These are phyloP conservation scores for Starmera quercuum DNA, from an alignment of 805 yeast species.

Conservation along the genomic window DNA sequence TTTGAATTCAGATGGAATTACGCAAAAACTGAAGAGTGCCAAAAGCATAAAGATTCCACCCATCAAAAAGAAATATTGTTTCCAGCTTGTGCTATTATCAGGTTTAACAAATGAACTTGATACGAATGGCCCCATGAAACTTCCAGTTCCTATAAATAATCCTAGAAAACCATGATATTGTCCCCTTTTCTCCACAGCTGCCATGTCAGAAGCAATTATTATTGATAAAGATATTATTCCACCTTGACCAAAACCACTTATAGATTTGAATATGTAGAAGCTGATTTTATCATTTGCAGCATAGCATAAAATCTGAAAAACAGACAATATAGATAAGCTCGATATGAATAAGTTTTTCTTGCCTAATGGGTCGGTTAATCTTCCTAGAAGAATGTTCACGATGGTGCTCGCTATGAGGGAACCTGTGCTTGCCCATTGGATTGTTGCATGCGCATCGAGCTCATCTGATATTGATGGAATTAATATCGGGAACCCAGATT, in stretches of 20 bases:
- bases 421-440: conserved; percentile 53
- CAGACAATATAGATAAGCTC: conserved; percentile 28
- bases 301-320: conserved; percentile 40
- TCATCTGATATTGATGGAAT: conserved; percentile 38
- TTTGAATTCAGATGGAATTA: conserved; percentile 20
- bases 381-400: conserved; percentile 43
- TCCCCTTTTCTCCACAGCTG: conserved; percentile 43
- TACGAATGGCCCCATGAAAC: conserved; percentile 32
- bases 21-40: conserved; percentile 13
- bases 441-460: conserved; percentile 34
- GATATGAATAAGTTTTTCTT: conserved; percentile 34
- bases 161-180: conserved; percentile 49
- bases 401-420: conserved; percentile 40
- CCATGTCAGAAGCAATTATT: conserved; percentile 46
- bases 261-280: conserved; percentile 41
- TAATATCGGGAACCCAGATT: conserved; percentile 37
- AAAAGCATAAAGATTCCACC: conserved; percentile 25
- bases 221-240: conserved; percentile 41
- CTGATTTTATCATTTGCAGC: conserved; percentile 37
- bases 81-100: conserved; percentile 24
- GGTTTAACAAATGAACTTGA: conserved; percentile 28
- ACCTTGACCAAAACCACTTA: conserved; percentile 49
- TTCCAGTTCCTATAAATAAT: conserved; percentile 39
- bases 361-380: conserved; percentile 46
- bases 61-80: conserved; percentile 29